Conservation (phyloP, 2,329 filamentous ascomycete genomes). For the Beauveria medogensis region DNA sequence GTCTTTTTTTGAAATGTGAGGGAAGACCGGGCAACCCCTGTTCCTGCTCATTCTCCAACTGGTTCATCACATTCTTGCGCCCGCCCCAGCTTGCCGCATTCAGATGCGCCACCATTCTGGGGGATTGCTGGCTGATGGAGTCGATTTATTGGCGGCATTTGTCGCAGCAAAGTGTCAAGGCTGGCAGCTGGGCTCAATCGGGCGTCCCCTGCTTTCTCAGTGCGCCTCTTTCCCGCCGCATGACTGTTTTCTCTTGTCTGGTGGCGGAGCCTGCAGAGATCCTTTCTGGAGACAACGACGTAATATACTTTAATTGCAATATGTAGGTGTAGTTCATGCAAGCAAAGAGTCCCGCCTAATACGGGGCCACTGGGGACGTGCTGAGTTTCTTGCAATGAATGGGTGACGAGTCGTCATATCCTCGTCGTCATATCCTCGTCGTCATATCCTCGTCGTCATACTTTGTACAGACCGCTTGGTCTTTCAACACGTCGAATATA, state of each 20-base stretch:
- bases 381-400: not conserved
- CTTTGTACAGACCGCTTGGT: not conserved
- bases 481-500: not conserved
- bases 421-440: not conserved
- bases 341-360: not conserved
- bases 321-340: constrained; percentile 1
- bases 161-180: not conserved
- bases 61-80: not conserved
- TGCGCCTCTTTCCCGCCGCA: not conserved
- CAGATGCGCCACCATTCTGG: not conserved
- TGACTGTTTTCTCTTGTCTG: not conserved
- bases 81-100: not conserved
- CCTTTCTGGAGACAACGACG: not conserved
- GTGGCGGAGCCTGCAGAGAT: not conserved
- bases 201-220: not conserved
- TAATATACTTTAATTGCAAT: not conserved
- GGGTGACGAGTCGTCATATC: not conserved
- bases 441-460: not conserved
- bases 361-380: not conserved
- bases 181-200: not conserved
- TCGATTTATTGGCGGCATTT: not conserved
- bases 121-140: not conserved
- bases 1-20: not conserved
- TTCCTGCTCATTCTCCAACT: not conserved
- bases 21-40: not conserved